phyloP scores from a whole-genome alignment of 2,329 filamentous ascomycete genomes.

The Balansia obtecta region DNA sequence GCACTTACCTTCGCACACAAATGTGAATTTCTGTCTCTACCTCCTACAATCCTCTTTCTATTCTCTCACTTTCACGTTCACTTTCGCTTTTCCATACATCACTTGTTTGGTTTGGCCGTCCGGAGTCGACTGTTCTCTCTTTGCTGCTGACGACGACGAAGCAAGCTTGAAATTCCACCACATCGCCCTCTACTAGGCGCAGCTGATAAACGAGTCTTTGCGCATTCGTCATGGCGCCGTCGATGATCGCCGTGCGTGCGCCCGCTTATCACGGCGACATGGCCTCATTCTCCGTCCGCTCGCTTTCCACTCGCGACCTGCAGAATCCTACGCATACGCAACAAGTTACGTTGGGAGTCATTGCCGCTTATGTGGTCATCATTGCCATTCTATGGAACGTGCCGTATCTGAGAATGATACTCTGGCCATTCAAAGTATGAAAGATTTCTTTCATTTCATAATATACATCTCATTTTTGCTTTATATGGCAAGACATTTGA shows the following conservation, averaged over 20 bases:
- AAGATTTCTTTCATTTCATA: background rate
- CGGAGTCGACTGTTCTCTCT: too few species aligned
- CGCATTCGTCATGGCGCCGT: constrained; percentile 4
- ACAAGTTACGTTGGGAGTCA: constrained; percentile 56
- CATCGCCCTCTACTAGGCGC: too few species aligned
- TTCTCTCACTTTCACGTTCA: background rate
- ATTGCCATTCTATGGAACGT: constrained; percentile 73
- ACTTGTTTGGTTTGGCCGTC: background rate
- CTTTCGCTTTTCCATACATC: background rate
- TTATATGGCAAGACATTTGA: background rate
- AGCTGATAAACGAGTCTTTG: background rate
- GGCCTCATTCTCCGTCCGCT: background rate
- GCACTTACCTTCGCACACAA: background rate
- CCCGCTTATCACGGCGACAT: constrained; percentile 6
- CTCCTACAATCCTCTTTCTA: background rate
- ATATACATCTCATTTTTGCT: background rate
- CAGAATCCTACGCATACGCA: constrained; percentile 53
- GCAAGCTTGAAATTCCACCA: too few species aligned
- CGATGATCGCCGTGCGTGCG: background rate
- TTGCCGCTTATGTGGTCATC: constrained; percentile 57
- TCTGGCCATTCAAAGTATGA: constrained; percentile 72
- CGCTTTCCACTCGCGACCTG: constrained; percentile 38
- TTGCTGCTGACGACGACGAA: too few species aligned
- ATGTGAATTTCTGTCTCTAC: background rate
- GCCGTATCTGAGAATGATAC: constrained; percentile 58